Base-by-base conservation (phyloP, 345 rosid genomes). In the Viola odorata region DNA sequence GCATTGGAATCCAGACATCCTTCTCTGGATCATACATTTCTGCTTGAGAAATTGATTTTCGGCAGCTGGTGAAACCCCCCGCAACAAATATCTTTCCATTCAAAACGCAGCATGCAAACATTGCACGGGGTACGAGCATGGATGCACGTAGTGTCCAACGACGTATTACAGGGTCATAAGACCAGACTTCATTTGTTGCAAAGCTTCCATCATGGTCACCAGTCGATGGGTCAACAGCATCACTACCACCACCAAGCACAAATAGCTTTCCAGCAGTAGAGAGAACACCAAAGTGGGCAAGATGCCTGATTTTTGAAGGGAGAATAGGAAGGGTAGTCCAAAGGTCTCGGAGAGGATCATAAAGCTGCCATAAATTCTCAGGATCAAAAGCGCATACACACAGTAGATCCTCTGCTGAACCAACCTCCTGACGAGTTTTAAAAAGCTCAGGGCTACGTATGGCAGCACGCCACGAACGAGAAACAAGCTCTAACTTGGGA, bases 191-290 rank as follows among this genome's bases (percentile, higher is more conserved):
- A 58, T 83, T 82, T 6, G 96, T 85, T 0, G 97, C 97, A 63
- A 92, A 94, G 60, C 88, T 89, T 39, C 99, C 99, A 51, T 87
- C 85, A 58, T 94, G 99, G 60, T 94, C 99, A 14, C 99, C 98
- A 1, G 97, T 92, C 56, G 74, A 64, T 0, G 90, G 96, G 70
- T 89, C 96, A 5, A 94, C 99, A 3, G 91, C 95, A 58, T 94
- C 99, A 61, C 99, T 94, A 16, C 94, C 94, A 37, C 99, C 99
- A 41, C 99, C 99, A 51, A 89, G 81, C 37, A 94, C 99, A 72
- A 83, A 94, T 57, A 94, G 79, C 60, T 77, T 86, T 10, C 99
- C 87, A 37, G 65, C 66, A 5, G 83, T 63, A 7, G 88, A 84
- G 67, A 86, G 95, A 23, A 67, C 80, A 4, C 99, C 97, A 71